Base-by-base conservation (phyloP, 768 basidiomycete species). In the Psilocybe cyanescens region DNA sequence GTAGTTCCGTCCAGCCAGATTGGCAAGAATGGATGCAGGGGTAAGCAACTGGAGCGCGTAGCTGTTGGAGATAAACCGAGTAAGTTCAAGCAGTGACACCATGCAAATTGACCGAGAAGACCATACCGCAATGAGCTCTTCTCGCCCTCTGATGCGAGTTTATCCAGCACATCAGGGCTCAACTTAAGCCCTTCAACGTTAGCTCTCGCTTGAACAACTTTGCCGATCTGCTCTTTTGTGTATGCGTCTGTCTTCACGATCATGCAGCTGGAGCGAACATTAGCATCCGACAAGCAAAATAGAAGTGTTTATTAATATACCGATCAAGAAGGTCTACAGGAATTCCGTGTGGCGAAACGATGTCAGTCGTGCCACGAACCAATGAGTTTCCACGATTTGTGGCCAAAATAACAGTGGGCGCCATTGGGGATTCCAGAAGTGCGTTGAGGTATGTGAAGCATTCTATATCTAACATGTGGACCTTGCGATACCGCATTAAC, bases 381-480 rank as follows among this genome's bases (percentile, higher is more conserved):
- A 95, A 85, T 2, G 93, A 85, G 65, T 95, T 90, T 3, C 97
- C 97, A 19, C 97, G 86, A 73, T 99, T 99, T 28, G 97, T 97
- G 2, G 97, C 97, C 63, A 99, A 82, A 67, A 99, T 92, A 29
- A 99, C 97, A 3, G 97, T 97, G 0, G 97, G 97, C 3, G 97
- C 95, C 89, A 99, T 94, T 2, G 93, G 88, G 0, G 95, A 95
- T 75, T 99, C 97, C 49, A 99, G 84, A 8, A 98, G 85, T 9
- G 95, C 90, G 75, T 99, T 99, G 39, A 99, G 85, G 77, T 97
- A 99, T 4, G 97, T 98, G 80, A 99, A 99, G 75, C 96, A 98
- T 74, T 99, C 97, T 69, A 99, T 96, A 74, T 99, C 97, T 62
- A 99, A 88, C 97, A 99, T 99, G 78, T 99, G 97, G 24, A 99